Evolutionary conservation across 2,329 filamentous ascomycete genomes (phyloP).

Genomic region (Huntiella decipiens): DNA sequence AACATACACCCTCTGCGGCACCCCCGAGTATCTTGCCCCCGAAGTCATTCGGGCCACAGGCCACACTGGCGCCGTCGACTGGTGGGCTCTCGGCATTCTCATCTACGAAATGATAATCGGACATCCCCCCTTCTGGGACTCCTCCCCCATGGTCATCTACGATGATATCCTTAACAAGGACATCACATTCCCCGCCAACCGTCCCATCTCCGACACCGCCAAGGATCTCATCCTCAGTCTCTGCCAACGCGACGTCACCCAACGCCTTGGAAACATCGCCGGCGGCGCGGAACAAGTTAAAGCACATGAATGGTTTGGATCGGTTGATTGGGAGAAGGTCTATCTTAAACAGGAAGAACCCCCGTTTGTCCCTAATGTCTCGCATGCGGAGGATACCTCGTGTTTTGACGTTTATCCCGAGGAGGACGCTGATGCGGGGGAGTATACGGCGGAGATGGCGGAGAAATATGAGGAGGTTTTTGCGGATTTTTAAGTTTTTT

Average conservation of each 20-base stretch:
- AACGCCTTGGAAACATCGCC: slow-evolving; percentile 58
- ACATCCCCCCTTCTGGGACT: slow-evolving; percentile 73
- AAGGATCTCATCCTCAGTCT: slow-evolving; percentile 58
- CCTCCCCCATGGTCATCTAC: slow-evolving; percentile 74
- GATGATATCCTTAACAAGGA: slow-evolving; percentile 68
- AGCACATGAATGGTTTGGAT: slow-evolving; percentile 54
- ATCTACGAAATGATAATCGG: slow-evolving; percentile 74
- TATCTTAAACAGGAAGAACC: slow-evolving; percentile 44
- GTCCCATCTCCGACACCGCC: slow-evolving; percentile 44
- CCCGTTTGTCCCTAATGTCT: slow-evolving; percentile 57
- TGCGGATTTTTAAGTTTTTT: slow-evolving; percentile 39
- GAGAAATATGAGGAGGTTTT: slow-evolving; percentile 54
- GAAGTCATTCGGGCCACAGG: slow-evolving; percentile 74
- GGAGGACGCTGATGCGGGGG: slow-evolving; percentile 44
- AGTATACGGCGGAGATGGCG: slow-evolving; percentile 50
- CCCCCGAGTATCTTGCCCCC: slow-evolving; percentile 66
- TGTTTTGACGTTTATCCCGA: slow-evolving; percentile 76
- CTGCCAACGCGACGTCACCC: slow-evolving; percentile 62
- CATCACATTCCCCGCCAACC: slow-evolving; percentile 52
- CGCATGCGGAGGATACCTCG: slow-evolving; percentile 53
- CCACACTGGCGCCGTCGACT: slow-evolving; percentile 59
- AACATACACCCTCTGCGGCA: slow-evolving; percentile 70
- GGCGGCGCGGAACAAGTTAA: slow-evolving; percentile 57
- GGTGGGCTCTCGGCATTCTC: slow-evolving; percentile 72
- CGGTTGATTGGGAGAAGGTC: slow-evolving; percentile 56